Evolutionary conservation across 2,329 filamentous ascomycete genomes (phyloP).

Genomic region (Fusarium scirpi): DNA sequence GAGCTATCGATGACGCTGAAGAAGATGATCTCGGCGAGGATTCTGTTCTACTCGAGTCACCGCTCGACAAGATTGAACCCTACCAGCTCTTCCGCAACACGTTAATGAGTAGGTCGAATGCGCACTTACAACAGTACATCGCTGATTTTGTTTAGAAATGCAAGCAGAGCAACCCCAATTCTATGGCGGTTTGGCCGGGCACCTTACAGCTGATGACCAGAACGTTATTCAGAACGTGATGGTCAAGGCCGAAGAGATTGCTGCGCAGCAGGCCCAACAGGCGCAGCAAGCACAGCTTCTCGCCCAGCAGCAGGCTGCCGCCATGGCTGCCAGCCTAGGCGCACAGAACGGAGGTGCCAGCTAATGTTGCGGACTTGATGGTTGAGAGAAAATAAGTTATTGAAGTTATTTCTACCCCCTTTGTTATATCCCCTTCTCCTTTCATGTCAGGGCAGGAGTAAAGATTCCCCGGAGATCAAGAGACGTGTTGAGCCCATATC

Average conservation of each 20-base stretch:
- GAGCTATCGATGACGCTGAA: slow-evolving; percentile 75
- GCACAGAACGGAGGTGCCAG: slow-evolving; percentile 46
- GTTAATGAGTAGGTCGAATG: slow-evolving; percentile 76
- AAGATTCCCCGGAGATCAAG: slow-evolving; percentile 47
- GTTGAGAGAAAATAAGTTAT: slow-evolving; percentile 38
- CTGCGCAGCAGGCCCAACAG: slow-evolving; percentile 48
- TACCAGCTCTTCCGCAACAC: slow-evolving; percentile 89
- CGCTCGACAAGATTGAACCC: slow-evolving; percentile 93
- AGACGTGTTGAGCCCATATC: slow-evolving; percentile 44
- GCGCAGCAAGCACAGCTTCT: slow-evolving; percentile 47
- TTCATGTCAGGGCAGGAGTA: slow-evolving; percentile 45
- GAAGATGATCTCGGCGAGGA: slow-evolving; percentile 94
- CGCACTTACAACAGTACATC: not conserved
- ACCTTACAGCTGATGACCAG: slow-evolving; percentile 84
- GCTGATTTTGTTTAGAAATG: slow-evolving; percentile 69
- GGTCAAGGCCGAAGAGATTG: slow-evolving; percentile 66
- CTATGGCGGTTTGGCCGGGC: slow-evolving; percentile 82
- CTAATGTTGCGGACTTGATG: slow-evolving; percentile 29
- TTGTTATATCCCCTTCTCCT: slow-evolving; percentile 47
- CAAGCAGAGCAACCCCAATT: slow-evolving; percentile 92
- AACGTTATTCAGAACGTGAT: slow-evolving; percentile 83
- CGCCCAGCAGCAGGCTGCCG: slow-evolving; percentile 47
- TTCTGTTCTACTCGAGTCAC: slow-evolving; percentile 90
- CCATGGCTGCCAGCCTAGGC: slow-evolving; percentile 33
- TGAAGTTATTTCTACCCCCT: slow-evolving; percentile 44